Conservation (phyloP, 148 eudicot species). For the Euryodendron excelsum region DNA sequence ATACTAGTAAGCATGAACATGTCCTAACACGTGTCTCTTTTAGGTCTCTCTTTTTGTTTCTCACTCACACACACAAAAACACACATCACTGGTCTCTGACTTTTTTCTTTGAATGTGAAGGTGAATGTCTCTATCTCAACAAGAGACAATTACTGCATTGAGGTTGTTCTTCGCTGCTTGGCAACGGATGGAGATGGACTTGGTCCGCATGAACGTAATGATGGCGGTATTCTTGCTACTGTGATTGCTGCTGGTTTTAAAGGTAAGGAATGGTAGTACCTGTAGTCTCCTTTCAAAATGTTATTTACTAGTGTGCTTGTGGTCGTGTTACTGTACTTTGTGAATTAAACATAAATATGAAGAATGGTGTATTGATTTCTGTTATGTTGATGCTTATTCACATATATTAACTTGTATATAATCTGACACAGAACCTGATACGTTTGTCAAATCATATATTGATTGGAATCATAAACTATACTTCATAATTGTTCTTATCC, state of each 20-base stretch:
- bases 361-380: neutral
- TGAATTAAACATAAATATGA: neutral
- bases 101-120: conserved; percentile 32
- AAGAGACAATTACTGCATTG: conserved; percentile 55
- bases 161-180: conserved; percentile 78
- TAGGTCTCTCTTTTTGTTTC: neutral
- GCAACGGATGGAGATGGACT: conserved; percentile 80
- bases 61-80: neutral
- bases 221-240: conserved; percentile 86
- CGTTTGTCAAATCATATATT: neutral
- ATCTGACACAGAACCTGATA: neutral
- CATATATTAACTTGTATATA: neutral
- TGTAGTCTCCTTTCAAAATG: neutral
- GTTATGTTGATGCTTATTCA: neutral
- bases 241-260: conserved; percentile 89
- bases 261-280: conserved; percentile 38
- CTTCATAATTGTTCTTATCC: neutral
- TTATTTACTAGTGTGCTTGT: neutral
- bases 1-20: neutral
- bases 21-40: neutral
- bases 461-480: neutral
- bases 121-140: conserved; percentile 62
- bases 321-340: neutral
- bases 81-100: neutral
- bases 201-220: conserved; percentile 70